Base-by-base conservation (phyloP, 257 asterid genomes). In the Nicotiana paniculata region DNA sequence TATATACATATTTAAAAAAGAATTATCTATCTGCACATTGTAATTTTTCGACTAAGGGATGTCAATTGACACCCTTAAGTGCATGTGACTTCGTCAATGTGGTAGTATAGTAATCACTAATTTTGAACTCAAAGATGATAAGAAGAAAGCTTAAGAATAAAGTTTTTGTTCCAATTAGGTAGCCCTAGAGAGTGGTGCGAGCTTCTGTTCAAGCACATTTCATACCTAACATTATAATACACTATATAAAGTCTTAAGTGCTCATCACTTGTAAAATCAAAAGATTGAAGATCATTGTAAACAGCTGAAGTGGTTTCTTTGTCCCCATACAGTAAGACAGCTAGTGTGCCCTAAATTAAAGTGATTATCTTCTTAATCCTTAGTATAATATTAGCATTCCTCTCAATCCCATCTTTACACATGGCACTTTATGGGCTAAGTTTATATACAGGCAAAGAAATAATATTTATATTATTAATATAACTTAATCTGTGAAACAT, bases 121-220 rank as follows among this genome's bases (percentile, higher is more conserved):
- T 67, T 67, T 32, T 16, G 28, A 67, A 67, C 51, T 67, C 53
- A 67, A 67, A 67, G 53, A 67, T 33, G 28, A 65, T 67, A 33
- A 67, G 6, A 1, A 11, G 48, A 39, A 39, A 39, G 9, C 10
- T 7, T 13, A 53, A 57, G 76, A 18, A 67, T 9, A 9, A 68
- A 8, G 54, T 68, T 37, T 16, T 65, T 64, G 17, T 68, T n/a
- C 30, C 5, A 17, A 26, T 37, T 68, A 68, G 54, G 77, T 68
- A 68, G 32, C 54, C 77, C 33, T 39, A n/a, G 11, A 55, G 32
- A 21, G 33, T 48, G 76, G 91, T 89, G 90, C 88, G 86, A 77
- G 89, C 75, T 76, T 81, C 83, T 88, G 90, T 90, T 82, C 81
- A 84, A 77, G 83, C 95, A 86, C 89, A 84, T 86, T 85, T 79